Percentiles rank a stretch among this genome's conserved stretches.
These are phyloP conservation scores for Linderina pennispora DNA, from an alignment of 192 early-diverging fungal genomes.

Conservation along the genomic window DNA sequence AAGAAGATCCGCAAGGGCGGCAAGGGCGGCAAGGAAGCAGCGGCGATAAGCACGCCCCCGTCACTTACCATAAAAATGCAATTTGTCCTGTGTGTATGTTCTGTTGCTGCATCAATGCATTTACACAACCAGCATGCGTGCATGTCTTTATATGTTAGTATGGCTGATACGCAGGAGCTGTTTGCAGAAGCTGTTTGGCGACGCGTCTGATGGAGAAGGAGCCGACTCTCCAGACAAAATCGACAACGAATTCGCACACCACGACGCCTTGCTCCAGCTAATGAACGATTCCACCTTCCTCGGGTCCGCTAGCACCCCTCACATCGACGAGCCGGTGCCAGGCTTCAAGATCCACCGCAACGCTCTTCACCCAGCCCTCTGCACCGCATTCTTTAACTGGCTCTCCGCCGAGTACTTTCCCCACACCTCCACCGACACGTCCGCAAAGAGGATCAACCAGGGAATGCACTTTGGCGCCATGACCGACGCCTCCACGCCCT, in stretches of 20 bases:
- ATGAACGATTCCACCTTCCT: too few relatives aligned
- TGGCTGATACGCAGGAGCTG: background rate
- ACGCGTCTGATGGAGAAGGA: too few relatives aligned
- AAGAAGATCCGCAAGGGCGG: constrained; percentile 30
- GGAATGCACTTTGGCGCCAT: constrained; percentile 35
- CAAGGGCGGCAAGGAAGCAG: background rate
- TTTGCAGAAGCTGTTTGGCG: constrained; percentile 16
- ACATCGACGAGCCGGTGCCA: constrained; percentile 11
- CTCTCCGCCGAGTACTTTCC: constrained; percentile 27
- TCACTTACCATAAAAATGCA: too few relatives aligned
- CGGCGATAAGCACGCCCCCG: background rate
- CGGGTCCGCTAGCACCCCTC: too few relatives aligned
- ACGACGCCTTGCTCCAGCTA: too few relatives aligned
- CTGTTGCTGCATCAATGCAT: too few relatives aligned
- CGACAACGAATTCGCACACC: too few relatives aligned
- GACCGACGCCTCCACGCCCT: constrained; percentile 4
- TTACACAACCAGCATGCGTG: too few relatives aligned
- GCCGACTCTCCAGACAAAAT: too few relatives aligned
- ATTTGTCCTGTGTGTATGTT: too few relatives aligned
- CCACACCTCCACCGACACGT: background rate
- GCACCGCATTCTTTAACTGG: constrained; percentile 17
- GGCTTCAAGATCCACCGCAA: constrained; percentile 12
- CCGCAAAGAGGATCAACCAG: constrained; percentile 13
- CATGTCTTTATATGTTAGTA: background rate
- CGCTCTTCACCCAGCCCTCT: background rate